Evolutionary conservation across 768 basidiomycete genomes (phyloP), one percentile per base, ranked within the genome.

Genomic region (Lentinula sp.): DNA sequence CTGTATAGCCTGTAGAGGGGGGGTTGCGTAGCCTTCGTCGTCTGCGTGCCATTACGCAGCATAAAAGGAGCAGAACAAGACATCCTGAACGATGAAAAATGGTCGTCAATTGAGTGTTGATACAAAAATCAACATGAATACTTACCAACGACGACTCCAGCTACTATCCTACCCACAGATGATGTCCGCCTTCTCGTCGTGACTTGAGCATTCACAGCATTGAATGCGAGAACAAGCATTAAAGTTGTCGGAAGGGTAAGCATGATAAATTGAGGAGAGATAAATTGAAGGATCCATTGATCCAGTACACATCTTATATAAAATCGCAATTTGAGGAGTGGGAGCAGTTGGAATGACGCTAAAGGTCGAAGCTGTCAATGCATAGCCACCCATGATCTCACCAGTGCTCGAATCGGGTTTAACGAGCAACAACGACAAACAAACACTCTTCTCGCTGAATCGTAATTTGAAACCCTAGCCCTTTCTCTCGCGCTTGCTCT

Each of bases 91-190:
- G 10, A 42, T 32, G 9, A 52, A 10, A 4, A 13, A 8, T 8
- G 12, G 28, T 35, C n/a, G 2, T 36, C 2, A n/a, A 50, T 41
- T 4, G 59, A 6, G 10, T 6, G 16, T 6, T 32, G 18, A 39
- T 16, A 23, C 43, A 37, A 23, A 36, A 23, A 23, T 41, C 15
- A 15, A 41, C 39, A 16, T 46, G 18, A 8, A 37, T 35, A 36
- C 59, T 13, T 20, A 52, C 59, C 59, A n/a, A 60, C 59, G 13
- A 60, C 59, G 33, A 60, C 20, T 6, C 59, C 59, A 18, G 49
- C 59, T 20, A 60, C 59, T n/a, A 60, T 42, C 12, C 50, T 36
- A 9, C 59, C 59, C 2, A 33, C 49, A 7, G 50, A 39, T 37
- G 49, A 41, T 3, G 33, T 51, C 10, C 50, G 33, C 9, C 39